A percentile compares a stretch with the other conserved stretches of the same genome.
Evolutionary conservation across 495 filamentous ascomycete genomes (phyloP).

Genomic region (Sporormia fimetaria): DNA sequence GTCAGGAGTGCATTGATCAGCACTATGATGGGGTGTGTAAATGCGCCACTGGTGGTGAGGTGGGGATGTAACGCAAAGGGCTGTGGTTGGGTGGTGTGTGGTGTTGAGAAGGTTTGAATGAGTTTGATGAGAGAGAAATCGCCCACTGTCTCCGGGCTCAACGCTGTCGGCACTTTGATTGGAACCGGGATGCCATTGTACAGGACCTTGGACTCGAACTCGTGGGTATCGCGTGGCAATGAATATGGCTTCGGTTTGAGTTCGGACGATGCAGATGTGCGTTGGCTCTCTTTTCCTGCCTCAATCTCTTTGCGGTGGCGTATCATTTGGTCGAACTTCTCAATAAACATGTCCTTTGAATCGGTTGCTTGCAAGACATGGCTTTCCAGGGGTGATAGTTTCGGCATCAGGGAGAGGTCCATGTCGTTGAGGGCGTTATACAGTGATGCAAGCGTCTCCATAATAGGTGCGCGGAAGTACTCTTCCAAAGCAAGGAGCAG

Average conservation of each 20-base stretch:
- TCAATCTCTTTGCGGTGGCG: conserved; percentile 50
- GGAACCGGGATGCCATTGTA: conserved; percentile 94
- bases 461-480: conserved; percentile 86
- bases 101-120: conserved; percentile 79
- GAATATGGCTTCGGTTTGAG: conserved; percentile 39
- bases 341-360: conserved; percentile 90
- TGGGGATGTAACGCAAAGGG: conserved; percentile 82
- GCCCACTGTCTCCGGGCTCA: conserved; percentile 91
- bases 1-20: conserved; percentile 76
- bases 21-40: conserved; percentile 67
- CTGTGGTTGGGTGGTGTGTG: conserved; percentile 70
- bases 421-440: conserved; percentile 91
- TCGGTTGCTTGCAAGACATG: conserved; percentile 81
- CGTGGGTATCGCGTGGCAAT: conserved; percentile 86
- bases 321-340: conserved; percentile 94
- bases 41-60: conserved; percentile 78
- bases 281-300: conserved; percentile 23
- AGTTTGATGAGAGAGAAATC: conserved; percentile 97
- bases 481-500: conserved; percentile 91
- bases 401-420: conserved; percentile 92
- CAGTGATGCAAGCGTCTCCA: conserved; percentile 77
- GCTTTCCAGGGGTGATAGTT: conserved; percentile 69
- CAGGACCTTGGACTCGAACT: conserved; percentile 87
- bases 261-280: conserved; percentile 28
- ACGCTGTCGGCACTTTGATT: conserved; percentile 85